Conservation (phyloP, 495 filamentous ascomycete species). For the Hypoxylon intermedium region DNA sequence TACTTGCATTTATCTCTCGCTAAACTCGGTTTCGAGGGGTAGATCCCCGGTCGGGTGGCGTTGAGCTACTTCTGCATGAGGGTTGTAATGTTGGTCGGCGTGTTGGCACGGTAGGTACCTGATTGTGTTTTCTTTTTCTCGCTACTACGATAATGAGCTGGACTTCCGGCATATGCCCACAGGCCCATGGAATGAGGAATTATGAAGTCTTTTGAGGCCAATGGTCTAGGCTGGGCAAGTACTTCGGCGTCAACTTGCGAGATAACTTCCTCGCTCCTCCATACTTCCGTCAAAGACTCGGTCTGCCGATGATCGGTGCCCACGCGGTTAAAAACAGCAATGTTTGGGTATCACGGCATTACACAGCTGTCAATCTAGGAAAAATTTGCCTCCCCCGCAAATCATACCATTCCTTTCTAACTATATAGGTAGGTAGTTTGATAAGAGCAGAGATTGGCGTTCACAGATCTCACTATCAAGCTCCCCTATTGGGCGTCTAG, state of each 20-base stretch:
- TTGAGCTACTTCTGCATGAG: conserved; percentile 20
- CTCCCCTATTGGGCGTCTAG: background rate
- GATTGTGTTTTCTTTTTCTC: no score
- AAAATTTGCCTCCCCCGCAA: conserved; percentile 7
- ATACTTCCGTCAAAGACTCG: no score
- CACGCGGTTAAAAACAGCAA: background rate
- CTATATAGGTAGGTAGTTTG: background rate
- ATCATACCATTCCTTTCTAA: background rate
- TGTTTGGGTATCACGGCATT: background rate
- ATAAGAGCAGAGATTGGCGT: conserved; percentile 5
- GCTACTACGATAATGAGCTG: no score
- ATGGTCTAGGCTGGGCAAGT: background rate
- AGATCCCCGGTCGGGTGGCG: conserved; percentile 17
- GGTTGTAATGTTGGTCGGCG: conserved; percentile 20
- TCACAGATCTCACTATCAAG: conserved; percentile 16
- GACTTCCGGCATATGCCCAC: no score
- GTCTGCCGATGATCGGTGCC: background rate
- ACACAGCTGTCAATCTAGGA: background rate
- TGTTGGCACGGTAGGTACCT: no score
- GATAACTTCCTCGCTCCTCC: no score
- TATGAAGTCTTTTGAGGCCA: no score
- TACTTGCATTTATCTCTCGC: conserved; percentile 2
- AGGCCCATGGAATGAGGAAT: no score
- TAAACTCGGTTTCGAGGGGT: conserved; percentile 24
- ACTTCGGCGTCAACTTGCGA: no score